Conservation (phyloP, 2,329 filamentous ascomycete species). For the Blastomyces silverae region DNA sequence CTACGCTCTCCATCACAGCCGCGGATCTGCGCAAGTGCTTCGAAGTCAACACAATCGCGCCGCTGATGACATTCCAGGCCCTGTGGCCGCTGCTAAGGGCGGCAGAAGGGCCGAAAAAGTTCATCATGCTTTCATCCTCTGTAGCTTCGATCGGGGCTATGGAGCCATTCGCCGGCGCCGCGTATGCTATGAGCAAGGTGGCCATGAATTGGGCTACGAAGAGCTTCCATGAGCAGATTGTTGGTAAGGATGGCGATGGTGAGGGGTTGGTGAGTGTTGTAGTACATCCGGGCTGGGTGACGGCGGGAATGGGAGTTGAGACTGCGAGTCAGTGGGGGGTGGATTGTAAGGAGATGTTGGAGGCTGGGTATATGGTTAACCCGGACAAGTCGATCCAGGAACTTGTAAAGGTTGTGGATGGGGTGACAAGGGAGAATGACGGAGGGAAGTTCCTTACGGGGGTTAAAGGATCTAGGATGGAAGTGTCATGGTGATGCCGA, state of each 20-base stretch:
- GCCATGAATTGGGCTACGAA: slow-evolving; percentile 23
- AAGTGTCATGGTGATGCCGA: slow-evolving; percentile 21
- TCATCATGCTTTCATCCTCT: slow-evolving; percentile 23
- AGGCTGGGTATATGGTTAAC: slow-evolving; percentile 24
- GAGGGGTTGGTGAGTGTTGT: slow-evolving; percentile 22
- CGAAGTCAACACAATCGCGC: slow-evolving; percentile 33
- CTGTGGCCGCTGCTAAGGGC: slow-evolving; percentile 20
- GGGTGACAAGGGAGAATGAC: slow-evolving; percentile 29
- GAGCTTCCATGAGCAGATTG: slow-evolving; percentile 27
- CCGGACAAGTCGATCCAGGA: slow-evolving; percentile 32
- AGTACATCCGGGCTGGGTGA: slow-evolving; percentile 39
- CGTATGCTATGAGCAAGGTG: slow-evolving; percentile 25
- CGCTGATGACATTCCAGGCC: slow-evolving; percentile 26
- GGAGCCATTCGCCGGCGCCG: slow-evolving; percentile 22
- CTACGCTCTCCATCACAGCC: slow-evolving; percentile 38
- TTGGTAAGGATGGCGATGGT: neutral
- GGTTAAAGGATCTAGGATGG: slow-evolving; percentile 24
- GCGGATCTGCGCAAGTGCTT: slow-evolving; percentile 22
- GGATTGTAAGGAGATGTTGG: slow-evolving; percentile 5
- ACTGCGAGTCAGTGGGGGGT: slow-evolving; percentile 33
- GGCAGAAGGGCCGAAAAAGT: slow-evolving; percentile 19
- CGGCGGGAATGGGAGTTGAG: slow-evolving; percentile 26
- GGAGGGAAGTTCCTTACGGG: slow-evolving; percentile 34
- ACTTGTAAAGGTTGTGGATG: slow-evolving; percentile 35
- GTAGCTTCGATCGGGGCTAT: slow-evolving; percentile 24